Conservation (phyloP, 495 filamentous ascomycete species). For the Haplographium delicatum region DNA sequence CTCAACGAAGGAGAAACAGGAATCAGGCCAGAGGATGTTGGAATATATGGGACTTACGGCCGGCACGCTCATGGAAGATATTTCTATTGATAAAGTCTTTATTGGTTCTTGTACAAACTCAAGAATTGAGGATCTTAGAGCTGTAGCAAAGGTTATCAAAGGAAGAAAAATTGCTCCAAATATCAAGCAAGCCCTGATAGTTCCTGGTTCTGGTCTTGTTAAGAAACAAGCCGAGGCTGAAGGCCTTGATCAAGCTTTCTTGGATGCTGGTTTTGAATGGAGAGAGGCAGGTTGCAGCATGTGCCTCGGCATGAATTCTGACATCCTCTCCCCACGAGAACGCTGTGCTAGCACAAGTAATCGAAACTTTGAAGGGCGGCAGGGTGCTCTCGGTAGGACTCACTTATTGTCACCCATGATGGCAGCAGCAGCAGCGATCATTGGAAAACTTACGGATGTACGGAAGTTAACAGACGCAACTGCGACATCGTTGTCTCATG, state of each 20-base stretch:
- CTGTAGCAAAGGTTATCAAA: constrained; percentile 73
- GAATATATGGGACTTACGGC: constrained; percentile 89
- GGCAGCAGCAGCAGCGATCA: constrained; percentile 84
- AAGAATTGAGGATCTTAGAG: constrained; percentile 87
- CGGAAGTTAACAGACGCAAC: constrained; percentile 41
- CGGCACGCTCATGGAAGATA: constrained; percentile 81
- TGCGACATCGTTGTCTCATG: constrained; percentile 46
- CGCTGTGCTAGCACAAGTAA: constrained; percentile 91
- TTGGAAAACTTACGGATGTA: constrained; percentile 83
- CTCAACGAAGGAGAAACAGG: constrained; percentile 64
- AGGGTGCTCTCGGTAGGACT: constrained; percentile 84
- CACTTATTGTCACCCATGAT: constrained; percentile 97
- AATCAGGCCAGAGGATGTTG: constrained; percentile 67
- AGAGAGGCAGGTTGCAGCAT: constrained; percentile 93
- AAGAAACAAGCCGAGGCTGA: constrained; percentile 88
- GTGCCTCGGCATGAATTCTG: constrained; percentile 97
- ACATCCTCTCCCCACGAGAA: constrained; percentile 85
- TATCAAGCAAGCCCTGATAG: constrained; percentile 86
- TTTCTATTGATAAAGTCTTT: constrained; percentile 87
- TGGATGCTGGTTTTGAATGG: constrained; percentile 91
- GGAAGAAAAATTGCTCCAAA: constrained; percentile 78
- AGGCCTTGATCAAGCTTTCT: constrained; percentile 84
- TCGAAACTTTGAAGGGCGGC: constrained; percentile 92
- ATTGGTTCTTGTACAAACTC: constrained; percentile 96
- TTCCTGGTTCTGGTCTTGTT: constrained; percentile 87